Base-by-base conservation (phyloP, 768 basidiomycete species). In the Mycena olivaceomarginata region DNA sequence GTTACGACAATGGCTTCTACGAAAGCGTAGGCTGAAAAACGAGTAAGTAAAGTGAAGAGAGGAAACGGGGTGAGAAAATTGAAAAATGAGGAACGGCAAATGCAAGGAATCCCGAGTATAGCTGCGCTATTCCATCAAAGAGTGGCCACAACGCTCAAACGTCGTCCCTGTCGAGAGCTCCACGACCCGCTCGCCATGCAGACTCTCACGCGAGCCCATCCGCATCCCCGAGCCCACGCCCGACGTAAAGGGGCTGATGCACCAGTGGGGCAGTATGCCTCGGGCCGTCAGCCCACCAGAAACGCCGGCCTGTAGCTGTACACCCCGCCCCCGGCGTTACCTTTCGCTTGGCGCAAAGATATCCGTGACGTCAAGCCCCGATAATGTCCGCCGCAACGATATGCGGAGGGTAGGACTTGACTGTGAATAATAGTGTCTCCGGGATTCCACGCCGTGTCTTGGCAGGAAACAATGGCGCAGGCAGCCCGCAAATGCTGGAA, bases 1-100 rank as follows among this genome's bases (percentile, higher is more conserved):
- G 98, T 99, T 93, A 99, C 98, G 75, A 99, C 93, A 81, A 99
- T 94, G 40, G 97, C 97, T 83, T 97, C 94, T 37, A 96, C 94
- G 83, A 98, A 97, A 9, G 97, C 96, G 82, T 98, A 97, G 64
- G 94, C 94, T 93, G 83, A 69, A 72, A 72, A 45, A 69, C 64
- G 66, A 69, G 77, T 63, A 20, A 71, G 79, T 71, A 64, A 62
- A 82, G 81, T 43, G 83, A 81, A 72, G 84, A 85, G 31, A 16
- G 73, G 84, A 64, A 37, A 84, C 83, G 65, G 86, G 85, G 22
- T 4, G 31, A 31, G 31, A 31, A 31, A 31, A 31, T 31, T 31
- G 31, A 5, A 18, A 22, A 56, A 56, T 56, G 43, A 45, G 43
- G 6, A 53, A 18, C 16, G 51, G 51, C 51, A 53, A 53, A 53